Base-by-base conservation (phyloP, 2,329 filamentous ascomycete genomes). In the Colletotrichum sublineola region DNA sequence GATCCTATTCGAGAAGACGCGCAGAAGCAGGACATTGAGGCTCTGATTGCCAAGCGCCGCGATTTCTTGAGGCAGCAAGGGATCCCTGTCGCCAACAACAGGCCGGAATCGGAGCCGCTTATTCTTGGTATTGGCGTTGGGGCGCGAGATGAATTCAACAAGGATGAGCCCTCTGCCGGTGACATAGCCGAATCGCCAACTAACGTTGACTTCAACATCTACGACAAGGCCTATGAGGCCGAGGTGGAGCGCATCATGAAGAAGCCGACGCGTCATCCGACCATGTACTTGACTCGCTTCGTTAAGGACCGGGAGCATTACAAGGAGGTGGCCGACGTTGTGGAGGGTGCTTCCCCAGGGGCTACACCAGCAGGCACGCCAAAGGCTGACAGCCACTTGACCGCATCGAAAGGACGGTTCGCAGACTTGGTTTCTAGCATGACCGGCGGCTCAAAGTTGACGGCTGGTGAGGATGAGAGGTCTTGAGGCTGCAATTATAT, bases 141-240 rank as follows among this genome's bases (percentile, higher is more conserved):
- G 56, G 85, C 87, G 3, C 79, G 81, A 36, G 85, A 88, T 73
- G 84, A 84, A 24, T 86, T 85, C 75, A 77, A 79, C 57, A 79
- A 78, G 52, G 81, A 83, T 67, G 79, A 82, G 33, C 76, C 79
- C 12, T 82, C 81, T 18, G 81, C 81, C 3, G 81, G 87, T 31
- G 80, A 92, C 5, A 91, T 97, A 52, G 94, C 93, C 40, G 95
- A 97, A 81, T 97, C 94, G 1, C 96, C 96, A 3, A 92, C 92
- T 0, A 92, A 92, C 1, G 93, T 94, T 7, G 94, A 97, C 73
- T 94, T 94, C 76, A 91, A 96, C 78, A 92, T 98, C 70, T 98
- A 97, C 80, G 94, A 97, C 80, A 90, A 89, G 0, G 96, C 96
- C 0, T 98, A 97, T 79, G 90, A 94, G 78, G 89, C 93, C 73